Evolutionary conservation across 371 early-diverging fungal species (phyloP), one percentile per base, ranked within the genome.

Genomic region (Sporodiniella umbellata): DNA sequence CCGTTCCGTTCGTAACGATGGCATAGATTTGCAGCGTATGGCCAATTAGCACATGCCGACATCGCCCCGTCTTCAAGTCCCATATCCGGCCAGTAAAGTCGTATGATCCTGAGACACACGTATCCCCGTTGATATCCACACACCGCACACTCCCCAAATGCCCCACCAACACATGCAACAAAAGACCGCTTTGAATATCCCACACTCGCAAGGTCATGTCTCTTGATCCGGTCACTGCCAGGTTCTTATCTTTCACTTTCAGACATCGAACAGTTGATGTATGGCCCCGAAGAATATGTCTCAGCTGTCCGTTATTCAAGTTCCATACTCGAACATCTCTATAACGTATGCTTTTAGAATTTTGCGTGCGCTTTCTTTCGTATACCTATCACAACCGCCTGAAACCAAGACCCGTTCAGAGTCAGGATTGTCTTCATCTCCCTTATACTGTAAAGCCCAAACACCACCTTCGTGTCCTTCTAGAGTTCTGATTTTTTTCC

Each of bases 321-420:
- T 94, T 89, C 95, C 95, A 95, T 1, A 95, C 89, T 15, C 92
- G 81, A 2, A 93, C 91, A 67, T 86, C 82, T 38, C 84, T 84
- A 64, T 30, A 7, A 10, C 31, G n/a, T n/a, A n/a, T n/a, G n/a
- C 31, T 31, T n/a, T 37, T n/a, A 8, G 38, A 37, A 37, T n/a
- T 37, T n/a, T n/a, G n/a, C n/a, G n/a, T n/a, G n/a, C n/a, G n/a
- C 14, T 37, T 37, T n/a, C 11, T n/a, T 11, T n/a, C 11, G 7
- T 37, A 7, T 53, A 86, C 80, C 86, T 82, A 62, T 92, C 92
- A 45, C 86, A 89, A 33, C 88, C 87, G 38, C 90, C 90, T 14
- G 86, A 86, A 6, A 87, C 83, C 26, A 90, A 66, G 79, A 87
- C 59, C 53, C 84, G 64, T 47, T 87, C 81, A 23, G 89, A 86